Evolutionary conservation across 768 basidiomycete species (phyloP).

Genomic region (Tricholoma sp.): DNA sequence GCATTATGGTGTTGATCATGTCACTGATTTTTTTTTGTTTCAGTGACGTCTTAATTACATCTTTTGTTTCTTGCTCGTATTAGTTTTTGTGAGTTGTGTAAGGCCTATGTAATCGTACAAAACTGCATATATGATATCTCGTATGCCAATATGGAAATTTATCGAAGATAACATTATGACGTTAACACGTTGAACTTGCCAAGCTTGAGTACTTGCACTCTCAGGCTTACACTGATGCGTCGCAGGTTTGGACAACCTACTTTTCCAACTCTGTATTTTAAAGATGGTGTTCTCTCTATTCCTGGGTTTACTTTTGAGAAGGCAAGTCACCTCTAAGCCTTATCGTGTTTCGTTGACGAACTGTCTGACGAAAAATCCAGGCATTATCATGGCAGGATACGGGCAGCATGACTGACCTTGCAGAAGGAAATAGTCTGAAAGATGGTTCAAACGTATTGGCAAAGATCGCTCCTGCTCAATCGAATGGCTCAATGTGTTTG

Average conservation of each 20-base stretch:
- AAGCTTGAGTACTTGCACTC: too few species aligned
- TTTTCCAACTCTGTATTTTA: constrained; percentile 55
- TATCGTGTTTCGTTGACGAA: neutral
- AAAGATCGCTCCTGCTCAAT: constrained; percentile 69
- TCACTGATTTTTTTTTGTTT: constrained; percentile 4
- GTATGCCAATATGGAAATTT: constrained; percentile 1
- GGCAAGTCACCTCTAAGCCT: constrained; percentile 28
- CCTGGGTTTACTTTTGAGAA: constrained; percentile 71
- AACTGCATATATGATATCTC: constrained; percentile 12
- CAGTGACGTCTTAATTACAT: constrained; percentile 22
- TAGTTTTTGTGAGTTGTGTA: neutral
- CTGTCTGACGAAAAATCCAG: constrained; percentile 24
- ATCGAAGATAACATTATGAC: too few species aligned
- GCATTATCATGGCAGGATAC: constrained; percentile 67
- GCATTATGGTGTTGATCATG: neutral
- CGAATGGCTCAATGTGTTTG: constrained; percentile 66
- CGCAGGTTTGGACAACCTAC: constrained; percentile 52
- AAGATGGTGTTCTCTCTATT: constrained; percentile 54
- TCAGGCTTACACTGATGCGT: constrained; percentile 34
- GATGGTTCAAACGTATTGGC: constrained; percentile 65
- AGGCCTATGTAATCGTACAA: constrained; percentile 3
- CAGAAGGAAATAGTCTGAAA: constrained; percentile 65
- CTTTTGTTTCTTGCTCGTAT: constrained; percentile 2
- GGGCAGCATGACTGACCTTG: constrained; percentile 63
- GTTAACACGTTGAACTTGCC: too few species aligned